A percentile compares a stretch with the other conserved stretches of the same genome.
These are phyloP conservation scores for Babesia divergens DNA, from an alignment of 169 alveolate genomes.

Conservation along the genomic window DNA sequence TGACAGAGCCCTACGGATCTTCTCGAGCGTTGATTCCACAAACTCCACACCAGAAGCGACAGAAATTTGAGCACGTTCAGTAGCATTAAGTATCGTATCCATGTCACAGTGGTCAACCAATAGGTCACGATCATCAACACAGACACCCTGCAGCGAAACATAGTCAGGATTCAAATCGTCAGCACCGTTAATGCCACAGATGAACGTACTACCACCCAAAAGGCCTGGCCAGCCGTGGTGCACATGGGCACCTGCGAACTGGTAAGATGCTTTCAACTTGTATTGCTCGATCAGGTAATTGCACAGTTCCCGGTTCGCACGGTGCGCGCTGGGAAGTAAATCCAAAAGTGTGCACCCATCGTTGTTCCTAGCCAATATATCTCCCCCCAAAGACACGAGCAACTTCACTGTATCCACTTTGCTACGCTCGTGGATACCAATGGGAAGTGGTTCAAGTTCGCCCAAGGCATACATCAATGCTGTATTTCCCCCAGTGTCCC, in stretches of 20 bases:
- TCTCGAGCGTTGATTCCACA: conserved; percentile 17
- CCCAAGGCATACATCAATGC: conserved; percentile 71
- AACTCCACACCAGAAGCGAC: not conserved
- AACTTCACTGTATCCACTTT: conserved; percentile 31
- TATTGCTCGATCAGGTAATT: not conserved
- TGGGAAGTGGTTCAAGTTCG: not conserved
- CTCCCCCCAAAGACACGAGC: conserved; percentile 53
- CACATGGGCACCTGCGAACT: not conserved
- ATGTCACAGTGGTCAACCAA: not conserved
- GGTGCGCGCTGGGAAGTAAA: not conserved
- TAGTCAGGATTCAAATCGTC: not conserved
- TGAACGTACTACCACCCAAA: conserved; percentile 13
- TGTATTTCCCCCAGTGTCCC: conserved; percentile 79
- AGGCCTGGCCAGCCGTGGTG: conserved; percentile 27
- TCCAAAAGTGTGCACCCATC: conserved; percentile 22
- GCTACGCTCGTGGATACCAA: not conserved
- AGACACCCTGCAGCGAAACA: not conserved
- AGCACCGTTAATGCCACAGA: not conserved
- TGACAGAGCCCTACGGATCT: conserved; percentile 5
- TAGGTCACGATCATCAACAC: not conserved
- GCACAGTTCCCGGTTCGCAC: not conserved
- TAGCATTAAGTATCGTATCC: not conserved
- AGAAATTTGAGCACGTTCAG: not conserved
- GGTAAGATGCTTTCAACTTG: not conserved
- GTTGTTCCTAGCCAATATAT: not conserved